Conservation (phyloP, 495 filamentous ascomycete species). For the Tetracladium setigerum region DNA sequence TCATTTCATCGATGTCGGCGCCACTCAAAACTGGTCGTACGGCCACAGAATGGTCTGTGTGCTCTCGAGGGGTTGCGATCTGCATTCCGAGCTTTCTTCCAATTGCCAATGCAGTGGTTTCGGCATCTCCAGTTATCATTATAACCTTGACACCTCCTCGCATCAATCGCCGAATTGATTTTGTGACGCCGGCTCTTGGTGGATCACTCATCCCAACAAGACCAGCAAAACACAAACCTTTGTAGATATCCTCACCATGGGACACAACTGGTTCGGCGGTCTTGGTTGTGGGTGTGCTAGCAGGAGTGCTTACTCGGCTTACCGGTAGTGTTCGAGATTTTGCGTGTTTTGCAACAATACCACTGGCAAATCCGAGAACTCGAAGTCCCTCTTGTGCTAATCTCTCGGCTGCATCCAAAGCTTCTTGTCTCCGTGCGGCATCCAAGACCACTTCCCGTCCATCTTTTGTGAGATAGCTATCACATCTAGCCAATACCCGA, state of each 20-base stretch:
- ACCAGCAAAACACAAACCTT: constrained; percentile 79
- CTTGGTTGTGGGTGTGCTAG: constrained; percentile 26
- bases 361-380: constrained; percentile 88
- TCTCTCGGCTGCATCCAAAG: constrained; percentile 72
- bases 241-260: constrained; percentile 66
- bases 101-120: constrained; percentile 89
- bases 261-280: constrained; percentile 32
- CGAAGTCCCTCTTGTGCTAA: constrained; percentile 90
- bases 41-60: constrained; percentile 33
- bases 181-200: constrained; percentile 79
- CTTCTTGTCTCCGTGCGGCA: constrained; percentile 62
- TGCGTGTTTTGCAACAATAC: constrained; percentile 31
- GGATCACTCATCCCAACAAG: constrained; percentile 97
- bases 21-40: constrained; percentile 74
- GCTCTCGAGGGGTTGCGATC: constrained; percentile 37
- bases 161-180: constrained; percentile 85
- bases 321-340: constrained; percentile 29
- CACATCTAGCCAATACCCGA: constrained; percentile 75
- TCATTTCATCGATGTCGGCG: constrained; percentile 88
- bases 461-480: constrained; percentile 82
- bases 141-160: constrained; percentile 90
- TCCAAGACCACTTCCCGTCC: constrained; percentile 85
- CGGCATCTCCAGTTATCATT: constrained; percentile 97
- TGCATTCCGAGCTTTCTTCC: constrained; percentile 91
- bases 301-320: constrained; percentile 25